These are phyloP conservation scores for Russula earlei DNA, from an alignment of 768 basidiomycete genomes.

Conservation along the genomic window DNA sequence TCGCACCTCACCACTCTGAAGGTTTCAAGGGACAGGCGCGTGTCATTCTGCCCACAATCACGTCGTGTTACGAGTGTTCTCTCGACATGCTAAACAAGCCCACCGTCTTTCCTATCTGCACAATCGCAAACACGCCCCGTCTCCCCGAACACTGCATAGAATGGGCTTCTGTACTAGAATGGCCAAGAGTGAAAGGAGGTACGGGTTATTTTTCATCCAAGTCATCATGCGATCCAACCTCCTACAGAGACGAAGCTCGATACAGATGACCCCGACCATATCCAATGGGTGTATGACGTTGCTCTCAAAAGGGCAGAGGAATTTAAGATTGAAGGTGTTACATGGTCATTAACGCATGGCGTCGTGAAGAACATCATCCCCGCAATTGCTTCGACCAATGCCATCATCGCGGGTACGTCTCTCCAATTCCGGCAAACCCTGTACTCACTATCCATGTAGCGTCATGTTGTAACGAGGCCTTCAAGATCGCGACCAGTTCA, in stretches of 20 bases:
- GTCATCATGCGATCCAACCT: background rate
- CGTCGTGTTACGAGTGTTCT: conserved; percentile 96
- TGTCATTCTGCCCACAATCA: conserved; percentile 89
- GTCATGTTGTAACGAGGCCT: conserved; percentile 97
- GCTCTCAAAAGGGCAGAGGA: conserved; percentile 80
- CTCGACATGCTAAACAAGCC: conserved; percentile 98
- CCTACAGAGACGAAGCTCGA: conserved; percentile 85
- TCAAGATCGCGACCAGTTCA: conserved; percentile 94
- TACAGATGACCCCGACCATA: conserved; percentile 95
- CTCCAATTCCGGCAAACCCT: background rate
- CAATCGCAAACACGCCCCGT: conserved; percentile 97
- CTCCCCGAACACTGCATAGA: conserved; percentile 98
- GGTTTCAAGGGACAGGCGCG: conserved; percentile 98
- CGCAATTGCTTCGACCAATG: conserved; percentile 97
- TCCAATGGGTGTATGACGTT: conserved; percentile 80
- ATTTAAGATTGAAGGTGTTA: conserved; percentile 97
- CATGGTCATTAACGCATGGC: conserved; percentile 95
- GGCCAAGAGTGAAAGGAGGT: conserved; percentile 93
- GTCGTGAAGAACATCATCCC: conserved; percentile 99
- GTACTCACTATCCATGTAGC: conserved; percentile 36
- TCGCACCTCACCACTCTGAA: conserved; percentile 25
- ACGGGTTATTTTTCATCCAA: conserved; percentile 18
- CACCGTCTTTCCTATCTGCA: conserved; percentile 95
- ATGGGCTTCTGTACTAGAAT: conserved; percentile 98
- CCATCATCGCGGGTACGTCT: conserved; percentile 81